Evolutionary conservation across 495 filamentous ascomycete species (phyloP), one percentile per base, ranked within the genome.

Genomic region (Penicillium roqueforti): DNA sequence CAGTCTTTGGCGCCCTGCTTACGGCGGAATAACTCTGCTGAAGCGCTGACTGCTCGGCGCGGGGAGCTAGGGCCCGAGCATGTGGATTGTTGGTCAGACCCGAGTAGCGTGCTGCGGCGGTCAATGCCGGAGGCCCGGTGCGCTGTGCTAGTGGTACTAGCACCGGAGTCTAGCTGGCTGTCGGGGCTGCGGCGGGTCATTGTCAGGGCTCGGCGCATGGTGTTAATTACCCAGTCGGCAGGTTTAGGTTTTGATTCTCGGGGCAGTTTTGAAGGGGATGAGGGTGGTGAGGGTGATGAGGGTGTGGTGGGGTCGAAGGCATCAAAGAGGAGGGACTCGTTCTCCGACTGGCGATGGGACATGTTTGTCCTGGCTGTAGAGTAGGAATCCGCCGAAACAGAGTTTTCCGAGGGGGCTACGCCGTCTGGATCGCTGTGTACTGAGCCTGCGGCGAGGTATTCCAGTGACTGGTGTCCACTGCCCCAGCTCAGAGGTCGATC

Each of bases 301-400:
- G 58, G 41, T 32, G 50, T 55, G 31, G 36, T 34, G 31, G 20
- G 23, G 13, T 57, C 54, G 8, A 61, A 43, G 14, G 55, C 34
- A 18, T 68, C 62, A 26, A 52, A 57, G 36, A 92, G 78, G 25
- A 92, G 70, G 2, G 68, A 68, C 31, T 87, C 84, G 0, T 82
- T 85, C 63, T 92, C 86, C 8, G 79, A 76, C 57, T 86, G 87
- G 10, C 85, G 73, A 16, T 79, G 75, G 1, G 76, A 72, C 54
- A 88, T 81, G 18, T 77, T 79, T 14, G 82, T 82, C 16, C 77
- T 76, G 6, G 87, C 87, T 0, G 88, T 90, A 34, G 78, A 82
- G 64, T 85, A 91, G 44, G 80, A 86, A 22, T 83, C 83, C n/a
- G 80, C 62, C 36, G 74, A 72, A 11, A 64, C 63, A n/a, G 69